Evolutionary conservation across 805 yeast species (phyloP), one percentile per base, ranked within the genome.

Genomic region (Pichia occidentalis): DNA sequence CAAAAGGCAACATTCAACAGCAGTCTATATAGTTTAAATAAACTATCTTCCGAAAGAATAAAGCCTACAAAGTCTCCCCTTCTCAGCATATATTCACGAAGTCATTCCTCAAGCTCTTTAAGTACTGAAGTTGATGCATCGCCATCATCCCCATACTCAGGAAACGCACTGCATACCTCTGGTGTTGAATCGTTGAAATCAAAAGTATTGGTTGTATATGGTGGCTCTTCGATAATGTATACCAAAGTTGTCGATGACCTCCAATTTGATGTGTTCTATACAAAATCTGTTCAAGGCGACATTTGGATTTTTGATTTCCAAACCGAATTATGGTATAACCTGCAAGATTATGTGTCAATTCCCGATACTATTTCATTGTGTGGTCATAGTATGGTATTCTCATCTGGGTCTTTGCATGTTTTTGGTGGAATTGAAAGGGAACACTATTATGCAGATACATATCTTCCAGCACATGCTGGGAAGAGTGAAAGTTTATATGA

Each of bases 261-360:
- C 27, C 52, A 49, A 5, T 40, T 31, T 11, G 39, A 39, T 16
- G 14, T 20, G 5, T 57, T 44, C 31, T 42, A 44, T 27, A 48
- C 38, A 25, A 38, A 37, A 8, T 52, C 59, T 13, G 63, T 71
- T 9, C 49, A 58, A 19, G 71, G 73, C 20, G 78, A 73, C 52
- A 47, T 65, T 47, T 73, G 78, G 78, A 61, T 64, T 57, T 73
- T 69, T 44, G 68, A 70, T 44, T 46, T 73, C 19, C 63, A 61
- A 21, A 46, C 58, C 1, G 73, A 68, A 40, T 49, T 51, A 2
- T 73, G 79, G 79, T 28, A 33, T 12, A 34, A 44, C 13, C 24
- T 56, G 1, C 40, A 44, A 1, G 47, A 62, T 0, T 53, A 27
- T 36, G 7, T 34, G 12, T 20, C 32, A 14, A 19, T 39, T 7